Percentiles rank a stretch among this genome's conserved stretches.
Evolutionary conservation across 352 stramenopile species (phyloP).

Genomic region (Phytophthora palmivora): DNA sequence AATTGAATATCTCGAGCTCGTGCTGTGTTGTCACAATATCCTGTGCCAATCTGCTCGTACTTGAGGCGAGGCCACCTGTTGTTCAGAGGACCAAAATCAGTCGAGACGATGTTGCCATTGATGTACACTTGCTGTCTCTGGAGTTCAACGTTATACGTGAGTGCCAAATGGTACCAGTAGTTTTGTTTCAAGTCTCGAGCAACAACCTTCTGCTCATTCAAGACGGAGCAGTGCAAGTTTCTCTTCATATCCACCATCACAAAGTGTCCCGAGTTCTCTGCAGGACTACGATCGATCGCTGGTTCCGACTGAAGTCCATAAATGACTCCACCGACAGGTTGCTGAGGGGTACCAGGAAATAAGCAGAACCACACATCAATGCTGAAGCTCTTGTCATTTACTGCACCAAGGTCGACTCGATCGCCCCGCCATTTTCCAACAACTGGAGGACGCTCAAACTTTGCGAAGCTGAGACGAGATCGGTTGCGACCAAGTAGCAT

Average conservation of each 20-base stretch:
- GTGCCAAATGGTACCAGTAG: constrained; percentile 50
- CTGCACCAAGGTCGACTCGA: not conserved
- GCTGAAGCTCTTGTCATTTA: constrained; percentile 18
- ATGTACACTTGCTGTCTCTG: constrained; percentile 44
- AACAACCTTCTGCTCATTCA: constrained; percentile 26
- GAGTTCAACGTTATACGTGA: constrained; percentile 38
- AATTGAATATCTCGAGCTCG: constrained; percentile 17
- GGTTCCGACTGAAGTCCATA: constrained; percentile 21
- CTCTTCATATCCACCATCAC: constrained; percentile 26
- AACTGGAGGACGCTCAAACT: constrained; percentile 10
- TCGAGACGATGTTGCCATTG: constrained; percentile 35
- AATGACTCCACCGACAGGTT: constrained; percentile 23
- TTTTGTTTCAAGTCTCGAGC: constrained; percentile 29
- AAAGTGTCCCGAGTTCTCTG: constrained; percentile 9
- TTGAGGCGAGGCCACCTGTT: constrained; percentile 32
- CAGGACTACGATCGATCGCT: not conserved
- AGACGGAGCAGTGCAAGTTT: constrained; percentile 27
- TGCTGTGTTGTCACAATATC: constrained; percentile 17
- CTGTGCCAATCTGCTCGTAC: constrained; percentile 43
- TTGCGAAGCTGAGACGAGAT: constrained; percentile 12
- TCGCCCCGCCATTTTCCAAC: constrained; percentile 14
- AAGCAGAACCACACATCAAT: constrained; percentile 39
- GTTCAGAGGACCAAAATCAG: constrained; percentile 19
- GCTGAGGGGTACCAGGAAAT: constrained; percentile 9
- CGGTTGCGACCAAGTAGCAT: constrained; percentile 14